Evolutionary conservation across 106 monocot species (phyloP).

Genomic region (Apostasia ramifera): DNA sequence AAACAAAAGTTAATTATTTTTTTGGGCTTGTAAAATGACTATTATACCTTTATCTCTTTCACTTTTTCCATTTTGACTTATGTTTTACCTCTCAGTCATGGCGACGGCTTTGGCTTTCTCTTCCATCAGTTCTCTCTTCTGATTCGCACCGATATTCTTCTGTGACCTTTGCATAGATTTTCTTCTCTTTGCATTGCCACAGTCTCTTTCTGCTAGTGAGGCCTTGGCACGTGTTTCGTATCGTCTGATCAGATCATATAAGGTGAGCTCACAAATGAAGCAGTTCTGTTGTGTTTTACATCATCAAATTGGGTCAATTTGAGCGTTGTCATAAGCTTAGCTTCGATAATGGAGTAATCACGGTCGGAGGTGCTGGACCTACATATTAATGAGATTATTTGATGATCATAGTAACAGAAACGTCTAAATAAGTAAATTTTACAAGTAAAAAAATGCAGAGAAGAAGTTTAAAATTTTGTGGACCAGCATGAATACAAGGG

Average conservation of each 20-base stretch:
- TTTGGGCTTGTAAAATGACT: too few relatives aligned
- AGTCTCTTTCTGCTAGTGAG: neutral
- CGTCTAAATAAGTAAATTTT: too few relatives aligned
- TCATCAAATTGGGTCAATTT: neutral
- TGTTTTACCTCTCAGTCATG: neutral
- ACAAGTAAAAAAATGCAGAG: too few relatives aligned
- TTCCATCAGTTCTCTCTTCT: constrained; percentile 15
- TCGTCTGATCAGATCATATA: too few relatives aligned
- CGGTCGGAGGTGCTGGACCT: neutral
- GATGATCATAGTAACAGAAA: too few relatives aligned
- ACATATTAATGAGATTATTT: too few relatives aligned
- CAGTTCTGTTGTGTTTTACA: neutral
- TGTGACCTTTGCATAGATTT: neutral
- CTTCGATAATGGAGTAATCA: constrained; percentile 46
- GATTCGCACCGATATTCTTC: neutral
- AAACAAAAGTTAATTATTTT: too few relatives aligned
- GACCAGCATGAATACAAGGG: too few relatives aligned
- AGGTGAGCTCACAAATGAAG: too few relatives aligned
- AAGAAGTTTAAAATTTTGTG: too few relatives aligned
- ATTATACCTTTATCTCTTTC: neutral
- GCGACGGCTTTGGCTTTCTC: constrained; percentile 21
- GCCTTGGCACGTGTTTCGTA: neutral
- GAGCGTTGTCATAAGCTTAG: constrained; percentile 33
- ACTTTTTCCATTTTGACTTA: constrained; percentile 5
- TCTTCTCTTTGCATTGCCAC: neutral